A percentile compares a stretch with the other conserved stretches of the same genome.
These are phyloP conservation scores for Aspergillus sparsus DNA, from an alignment of 495 filamentous ascomycete species.

Conservation along the genomic window DNA sequence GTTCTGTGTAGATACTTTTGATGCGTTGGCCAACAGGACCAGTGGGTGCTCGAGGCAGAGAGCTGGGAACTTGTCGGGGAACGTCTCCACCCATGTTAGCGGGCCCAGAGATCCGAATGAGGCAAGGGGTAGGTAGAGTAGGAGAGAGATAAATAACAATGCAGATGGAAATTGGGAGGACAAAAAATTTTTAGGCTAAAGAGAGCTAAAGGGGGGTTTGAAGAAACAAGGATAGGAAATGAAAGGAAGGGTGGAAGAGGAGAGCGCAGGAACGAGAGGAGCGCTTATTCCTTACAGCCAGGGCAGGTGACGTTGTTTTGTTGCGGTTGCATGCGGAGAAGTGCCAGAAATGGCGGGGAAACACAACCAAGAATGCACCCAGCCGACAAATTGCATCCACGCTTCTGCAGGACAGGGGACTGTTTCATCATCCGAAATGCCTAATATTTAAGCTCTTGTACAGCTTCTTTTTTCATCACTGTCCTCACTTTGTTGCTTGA, in stretches of 20 bases:
- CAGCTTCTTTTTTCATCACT: too few relatives aligned
- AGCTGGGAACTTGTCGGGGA: slow-evolving; percentile 41
- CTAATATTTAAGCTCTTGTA: too few relatives aligned
- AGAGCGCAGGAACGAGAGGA: slow-evolving; percentile 11
- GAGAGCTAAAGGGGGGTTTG: neutral
- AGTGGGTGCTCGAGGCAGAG: slow-evolving; percentile 59
- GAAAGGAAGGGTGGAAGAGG: slow-evolving; percentile 6
- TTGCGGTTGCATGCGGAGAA: slow-evolving; percentile 12
- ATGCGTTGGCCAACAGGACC: slow-evolving; percentile 82
- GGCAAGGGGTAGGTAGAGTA: slow-evolving; percentile 3
- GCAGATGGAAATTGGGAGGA: slow-evolving; percentile 14
- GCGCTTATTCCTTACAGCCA: neutral
- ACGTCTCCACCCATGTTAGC: slow-evolving; percentile 51
- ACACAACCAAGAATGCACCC: slow-evolving; percentile 9
- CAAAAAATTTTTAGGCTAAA: neutral
- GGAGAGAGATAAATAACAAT: slow-evolving; percentile 6
- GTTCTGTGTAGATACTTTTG: slow-evolving; percentile 79
- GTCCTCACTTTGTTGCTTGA: neutral
- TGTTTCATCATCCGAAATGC: neutral
- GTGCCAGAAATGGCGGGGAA: slow-evolving; percentile 12
- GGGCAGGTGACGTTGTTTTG: slow-evolving; percentile 5
- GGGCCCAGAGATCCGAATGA: slow-evolving; percentile 10
- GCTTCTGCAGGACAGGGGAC: slow-evolving; percentile 1
- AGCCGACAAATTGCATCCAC: slow-evolving; percentile 3
- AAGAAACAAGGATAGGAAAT: slow-evolving; percentile 11